A percentile compares a stretch with the other conserved stretches of the same genome.
Conservation (phyloP, 2,329 filamentous ascomycete species). For the Exophiala bonariae region DNA sequence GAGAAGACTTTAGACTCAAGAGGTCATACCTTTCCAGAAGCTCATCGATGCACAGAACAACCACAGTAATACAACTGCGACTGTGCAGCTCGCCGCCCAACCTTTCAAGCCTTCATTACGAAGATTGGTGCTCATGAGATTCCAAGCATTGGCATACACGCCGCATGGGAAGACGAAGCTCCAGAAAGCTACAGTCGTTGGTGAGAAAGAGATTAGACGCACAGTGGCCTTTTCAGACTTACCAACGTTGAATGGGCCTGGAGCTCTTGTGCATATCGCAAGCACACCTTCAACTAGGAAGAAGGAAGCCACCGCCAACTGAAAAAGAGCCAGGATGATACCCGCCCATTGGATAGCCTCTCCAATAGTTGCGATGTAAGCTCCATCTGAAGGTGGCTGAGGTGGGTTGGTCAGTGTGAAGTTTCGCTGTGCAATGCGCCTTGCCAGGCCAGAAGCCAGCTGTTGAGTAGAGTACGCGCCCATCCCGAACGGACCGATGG, state of each 20-base stretch:
- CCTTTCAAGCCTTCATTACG: conserved; percentile 28
- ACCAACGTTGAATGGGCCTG: conserved; percentile 27
- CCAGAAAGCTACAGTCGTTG: conserved; percentile 19
- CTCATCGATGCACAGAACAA: conserved; percentile 28
- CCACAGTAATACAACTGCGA: conserved; percentile 25
- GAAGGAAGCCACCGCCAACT: conserved; percentile 28
- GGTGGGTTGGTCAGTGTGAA: conserved; percentile 19
- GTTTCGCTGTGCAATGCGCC: conserved; percentile 12
- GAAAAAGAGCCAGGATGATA: conserved; percentile 22
- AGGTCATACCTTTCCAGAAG: conserved; percentile 13
- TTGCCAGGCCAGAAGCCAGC: conserved; percentile 23
- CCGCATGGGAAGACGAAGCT: conserved; percentile 28
- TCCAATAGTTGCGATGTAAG: conserved; percentile 17
- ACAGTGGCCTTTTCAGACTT: neutral
- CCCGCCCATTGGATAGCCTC: conserved; percentile 29
- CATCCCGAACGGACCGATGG: conserved; percentile 63
- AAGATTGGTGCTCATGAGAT: conserved; percentile 23
- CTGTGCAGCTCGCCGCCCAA: conserved; percentile 25
- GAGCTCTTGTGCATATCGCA: conserved; percentile 14
- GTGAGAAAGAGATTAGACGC: too few species aligned
- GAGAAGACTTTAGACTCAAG: neutral
- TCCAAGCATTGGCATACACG: conserved; percentile 26
- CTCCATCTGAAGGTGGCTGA: conserved; percentile 14
- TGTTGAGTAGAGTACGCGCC: conserved; percentile 26
- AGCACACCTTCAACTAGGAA: conserved; percentile 26